Evolutionary conservation across 805 yeast species (phyloP), one percentile per base, ranked within the genome.

Genomic region (Kuraishia ogatae): DNA sequence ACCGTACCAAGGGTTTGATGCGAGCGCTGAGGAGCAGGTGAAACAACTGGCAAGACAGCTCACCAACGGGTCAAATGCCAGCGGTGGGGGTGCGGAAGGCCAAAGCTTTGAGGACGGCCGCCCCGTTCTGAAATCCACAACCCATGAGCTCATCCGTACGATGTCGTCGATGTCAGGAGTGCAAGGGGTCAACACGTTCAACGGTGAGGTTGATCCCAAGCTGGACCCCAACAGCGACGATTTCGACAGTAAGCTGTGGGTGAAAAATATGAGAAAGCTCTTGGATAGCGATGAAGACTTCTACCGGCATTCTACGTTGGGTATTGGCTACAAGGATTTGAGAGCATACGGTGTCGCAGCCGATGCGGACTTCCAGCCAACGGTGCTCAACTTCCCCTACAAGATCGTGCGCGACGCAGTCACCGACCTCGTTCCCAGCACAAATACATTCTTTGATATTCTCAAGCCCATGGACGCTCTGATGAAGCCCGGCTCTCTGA

Each of bases 401-500:
- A 75, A 76, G 58, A n/a, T 62, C 24, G 65, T 62, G 50, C 66
- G 64, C 63, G 73, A 66, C 50, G 54, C 52, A 19, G 64, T 64
- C 53, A 60, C 57, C 29, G 55, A 61, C 35, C 57, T 29, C 59
- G 61, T 63, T 58, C 70, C 58, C 48, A 55, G 50, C 56, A 61
- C 68, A 35, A 48, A 52, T 39, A 62, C 71, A 57, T 70, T 64
- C 55, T 82, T 80, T 59, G 80, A 79, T 58, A 84, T 80, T 58
- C 72, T 80, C 66, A 83, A 83, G 64, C 77, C 85, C 29, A 83
- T 83, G 87, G 87, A 84, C 62, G 90, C 84, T 19, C 54, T 78
- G 2, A 72, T 83, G 55, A 71, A 71, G 53, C 83, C 88, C 2
- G 89, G 90, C 52, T 84, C 83, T 58, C 71, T 85, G 51, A 78